phyloP scores from a whole-genome alignment of 164 flowering plant genomes.

The Vitis rupestris region DNA sequence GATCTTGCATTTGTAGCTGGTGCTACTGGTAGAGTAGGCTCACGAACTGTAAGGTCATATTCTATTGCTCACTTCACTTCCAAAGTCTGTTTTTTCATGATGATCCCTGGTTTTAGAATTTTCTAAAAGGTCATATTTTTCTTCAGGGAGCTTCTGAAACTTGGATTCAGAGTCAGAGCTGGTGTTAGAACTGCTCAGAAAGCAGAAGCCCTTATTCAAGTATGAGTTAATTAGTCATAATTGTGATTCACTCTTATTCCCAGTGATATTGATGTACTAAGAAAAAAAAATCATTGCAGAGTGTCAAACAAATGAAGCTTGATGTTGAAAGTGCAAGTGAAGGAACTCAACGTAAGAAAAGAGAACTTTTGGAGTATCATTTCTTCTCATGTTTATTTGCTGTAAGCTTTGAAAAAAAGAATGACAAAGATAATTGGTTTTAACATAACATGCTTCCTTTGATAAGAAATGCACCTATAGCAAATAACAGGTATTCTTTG shows the following conservation, averaged over 20 bases:
- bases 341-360: slow-evolving; percentile 51
- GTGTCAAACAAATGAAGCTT: slow-evolving; percentile 66
- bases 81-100: not conserved
- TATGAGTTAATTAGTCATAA: slow-evolving; percentile 19
- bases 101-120: not conserved
- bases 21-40: slow-evolving; percentile 95
- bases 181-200: slow-evolving; percentile 71
- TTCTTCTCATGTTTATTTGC: slow-evolving; percentile 3
- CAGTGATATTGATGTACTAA: not conserved
- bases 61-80: slow-evolving; percentile 8
- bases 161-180: slow-evolving; percentile 89
- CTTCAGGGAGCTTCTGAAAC: slow-evolving; percentile 91
- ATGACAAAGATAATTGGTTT: not conserved
- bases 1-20: slow-evolving; percentile 92
- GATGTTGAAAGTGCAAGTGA: slow-evolving; percentile 35
- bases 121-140: not conserved
- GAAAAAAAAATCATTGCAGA: slow-evolving; percentile 36
- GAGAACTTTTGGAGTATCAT: not conserved
- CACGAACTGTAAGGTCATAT: slow-evolving; percentile 82
- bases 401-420: not conserved
- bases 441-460: not conserved
- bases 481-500: slow-evolving; percentile 57
- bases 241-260: not conserved
- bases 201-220: slow-evolving; percentile 67
- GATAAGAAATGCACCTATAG: slow-evolving; percentile 5